Base-by-base conservation (phyloP, 352 stramenopile genomes). In the Pythium periplocum region DNA sequence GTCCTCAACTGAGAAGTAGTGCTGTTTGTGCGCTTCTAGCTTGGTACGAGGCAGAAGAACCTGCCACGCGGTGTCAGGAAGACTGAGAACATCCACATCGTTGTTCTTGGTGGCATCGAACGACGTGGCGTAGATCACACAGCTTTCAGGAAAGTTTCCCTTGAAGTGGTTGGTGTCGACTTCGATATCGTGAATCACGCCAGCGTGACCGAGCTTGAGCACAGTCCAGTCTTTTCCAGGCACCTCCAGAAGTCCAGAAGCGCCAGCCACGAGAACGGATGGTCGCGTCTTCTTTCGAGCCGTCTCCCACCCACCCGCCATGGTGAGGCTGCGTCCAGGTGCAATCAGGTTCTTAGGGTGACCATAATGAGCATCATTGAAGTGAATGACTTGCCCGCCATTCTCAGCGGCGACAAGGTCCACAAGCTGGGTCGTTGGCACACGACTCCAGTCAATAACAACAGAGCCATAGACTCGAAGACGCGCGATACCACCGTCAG, bases 121-220 rank as follows among this genome's bases (percentile, higher is more conserved):
- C 57, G 60, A 88, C 53, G 59, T 91, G 51, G 68, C 85, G 34
- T 90, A 86, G 4, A 98, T 57, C 0, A 75, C 55, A 49, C 84
- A 90, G 59, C 79, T 96, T 69, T 98, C 90, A 0, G 95, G 93
- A 59, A 96, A 98, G 62, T 98, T 98, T 53, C 94, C 94, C 56
- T 95, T 96, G 61, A 97, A 98, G 69, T 97, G 90, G 61, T 97
- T 94, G 7, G 95, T 98, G 71, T 98, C 95, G 4, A 98, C 76
- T 45, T 90, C 82, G 41, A 92, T 48, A 31, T 83, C 58, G 11
- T 83, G 61, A 41, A 95, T 75, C 44, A 89, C 63, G 6, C 78
- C 78, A 10, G 72, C 42, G 36, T 88, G 78, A 12, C 93, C 95
- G 17, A 98, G 66, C 51, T 96, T 93, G 31, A 98, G 68, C 47